A percentile compares a stretch with the other conserved stretches of the same genome.
These are phyloP conservation scores for Daldinia childiae DNA, from an alignment of 495 filamentous ascomycete species.

Conservation along the genomic window DNA sequence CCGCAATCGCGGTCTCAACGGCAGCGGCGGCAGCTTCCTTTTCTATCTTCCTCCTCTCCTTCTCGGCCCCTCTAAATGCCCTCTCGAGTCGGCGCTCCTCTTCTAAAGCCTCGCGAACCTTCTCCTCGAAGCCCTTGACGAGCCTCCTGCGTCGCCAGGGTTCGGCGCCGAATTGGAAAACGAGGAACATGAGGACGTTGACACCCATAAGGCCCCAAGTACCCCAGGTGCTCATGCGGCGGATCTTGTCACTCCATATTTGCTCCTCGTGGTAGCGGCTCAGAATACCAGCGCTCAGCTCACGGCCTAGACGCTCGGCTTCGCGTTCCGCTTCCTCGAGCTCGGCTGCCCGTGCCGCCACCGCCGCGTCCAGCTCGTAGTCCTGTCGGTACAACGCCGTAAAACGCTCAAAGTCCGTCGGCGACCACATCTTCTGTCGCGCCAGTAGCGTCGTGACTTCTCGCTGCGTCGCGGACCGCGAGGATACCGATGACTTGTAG, in stretches of 20 bases:
- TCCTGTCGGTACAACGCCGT: slow-evolving; percentile 91
- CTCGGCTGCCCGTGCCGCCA: slow-evolving; percentile 74
- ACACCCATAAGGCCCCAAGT: slow-evolving; percentile 98
- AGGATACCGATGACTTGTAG: slow-evolving; percentile 80
- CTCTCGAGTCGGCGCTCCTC: slow-evolving; percentile 60
- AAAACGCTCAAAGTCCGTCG: slow-evolving; percentile 90
- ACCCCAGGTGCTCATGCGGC: slow-evolving; percentile 95
- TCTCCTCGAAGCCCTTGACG: slow-evolving; percentile 78
- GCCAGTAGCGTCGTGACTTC: slow-evolving; percentile 95
- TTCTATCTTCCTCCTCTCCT: slow-evolving; percentile 29
- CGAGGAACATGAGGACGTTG: slow-evolving; percentile 87
- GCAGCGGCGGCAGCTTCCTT: slow-evolving; percentile 17
- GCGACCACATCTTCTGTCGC: slow-evolving; percentile 90
- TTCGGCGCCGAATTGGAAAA: slow-evolving; percentile 92
- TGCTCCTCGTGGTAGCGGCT: slow-evolving; percentile 98
- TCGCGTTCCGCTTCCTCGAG: slow-evolving; percentile 78
- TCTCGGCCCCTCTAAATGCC: slow-evolving; percentile 31
- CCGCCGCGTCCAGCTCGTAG: slow-evolving; percentile 91
- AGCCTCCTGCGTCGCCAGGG: slow-evolving; percentile 86
- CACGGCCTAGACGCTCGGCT: slow-evolving; percentile 76
- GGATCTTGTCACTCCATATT: slow-evolving; percentile 98
- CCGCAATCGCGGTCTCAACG: slow-evolving; percentile 26
- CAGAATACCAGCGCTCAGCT: slow-evolving; percentile 80
- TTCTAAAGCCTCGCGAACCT: slow-evolving; percentile 70
- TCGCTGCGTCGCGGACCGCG: slow-evolving; percentile 86